Conservation (phyloP, 805 yeast species). For the Kodamaea restingae region DNA sequence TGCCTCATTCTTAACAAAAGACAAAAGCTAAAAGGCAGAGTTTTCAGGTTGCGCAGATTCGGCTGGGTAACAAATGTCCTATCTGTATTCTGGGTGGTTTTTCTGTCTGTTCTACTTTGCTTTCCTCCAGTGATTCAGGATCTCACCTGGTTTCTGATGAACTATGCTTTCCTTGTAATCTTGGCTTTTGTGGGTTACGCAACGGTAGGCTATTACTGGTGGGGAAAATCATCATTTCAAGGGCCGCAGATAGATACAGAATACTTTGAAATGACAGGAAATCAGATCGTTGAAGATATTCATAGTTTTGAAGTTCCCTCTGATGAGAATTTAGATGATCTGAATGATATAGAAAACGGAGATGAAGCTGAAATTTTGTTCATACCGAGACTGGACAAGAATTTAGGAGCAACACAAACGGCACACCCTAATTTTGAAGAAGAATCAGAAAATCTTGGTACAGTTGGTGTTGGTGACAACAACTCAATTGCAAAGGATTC, state of each 20-base stretch:
- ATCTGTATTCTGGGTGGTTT: slow-evolving; percentile 56
- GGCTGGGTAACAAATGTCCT: slow-evolving; percentile 63
- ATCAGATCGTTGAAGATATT: not conserved
- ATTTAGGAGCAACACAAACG: no score
- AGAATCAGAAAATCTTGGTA: no score
- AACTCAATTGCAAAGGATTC: no score
- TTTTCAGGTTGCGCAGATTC: slow-evolving; percentile 56
- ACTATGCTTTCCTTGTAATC: slow-evolving; percentile 65
- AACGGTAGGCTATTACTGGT: slow-evolving; percentile 46
- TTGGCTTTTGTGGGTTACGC: slow-evolving; percentile 45
- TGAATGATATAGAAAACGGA: no score
- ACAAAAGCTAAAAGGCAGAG: slow-evolving; percentile 60
- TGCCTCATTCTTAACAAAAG: slow-evolving; percentile 59
- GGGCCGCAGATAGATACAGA: slow-evolving; percentile 57
- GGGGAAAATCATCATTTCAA: slow-evolving; percentile 61
- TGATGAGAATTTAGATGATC: not conserved
- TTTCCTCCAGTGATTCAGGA: slow-evolving; percentile 59
- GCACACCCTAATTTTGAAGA: no score
- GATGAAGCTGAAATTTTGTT: no score
- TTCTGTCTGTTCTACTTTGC: slow-evolving; percentile 61
- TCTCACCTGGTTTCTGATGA: slow-evolving; percentile 43
- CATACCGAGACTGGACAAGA: no score
- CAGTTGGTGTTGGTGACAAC: no score
- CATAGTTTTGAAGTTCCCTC: not conserved
- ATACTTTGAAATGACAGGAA: slow-evolving; percentile 32